Percentiles rank a stretch among this genome's conserved stretches.
Evolutionary conservation across 768 basidiomycete species (phyloP).

Genomic region (Saitozyma sp.): DNA sequence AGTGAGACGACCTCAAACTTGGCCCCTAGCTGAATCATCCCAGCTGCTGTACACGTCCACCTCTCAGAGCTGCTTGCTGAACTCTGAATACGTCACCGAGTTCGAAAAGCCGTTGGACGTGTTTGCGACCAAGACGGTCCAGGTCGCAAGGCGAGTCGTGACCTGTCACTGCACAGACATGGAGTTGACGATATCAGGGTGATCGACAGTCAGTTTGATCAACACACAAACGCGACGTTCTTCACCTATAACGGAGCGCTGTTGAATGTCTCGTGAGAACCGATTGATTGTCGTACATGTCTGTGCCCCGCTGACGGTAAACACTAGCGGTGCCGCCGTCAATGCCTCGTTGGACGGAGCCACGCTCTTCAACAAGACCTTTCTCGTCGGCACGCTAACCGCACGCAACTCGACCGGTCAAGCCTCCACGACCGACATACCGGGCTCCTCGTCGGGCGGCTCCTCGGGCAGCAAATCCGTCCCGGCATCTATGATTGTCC

Average conservation of each 20-base stretch:
- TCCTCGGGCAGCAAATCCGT: slow-evolving; percentile 53
- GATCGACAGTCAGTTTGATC: slow-evolving; percentile 61
- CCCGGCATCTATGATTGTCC: slow-evolving; percentile 72
- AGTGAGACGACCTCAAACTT: slow-evolving; percentile 33
- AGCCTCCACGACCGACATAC: slow-evolving; percentile 40
- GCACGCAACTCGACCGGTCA: slow-evolving; percentile 64
- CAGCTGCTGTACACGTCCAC: slow-evolving; percentile 76
- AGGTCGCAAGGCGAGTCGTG: slow-evolving; percentile 59
- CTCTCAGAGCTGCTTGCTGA: slow-evolving; percentile 73
- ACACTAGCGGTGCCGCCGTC: slow-evolving; percentile 32
- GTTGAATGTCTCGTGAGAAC: slow-evolving; percentile 58
- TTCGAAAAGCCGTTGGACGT: slow-evolving; percentile 60
- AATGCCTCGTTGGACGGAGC: slow-evolving; percentile 27
- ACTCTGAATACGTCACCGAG: slow-evolving; percentile 64
- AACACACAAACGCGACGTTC: slow-evolving; percentile 58
- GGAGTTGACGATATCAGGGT: slow-evolving; percentile 47
- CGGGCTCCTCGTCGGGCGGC: slow-evolving; percentile 15
- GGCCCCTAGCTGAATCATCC: slow-evolving; percentile 1
- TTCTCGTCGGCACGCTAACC: slow-evolving; percentile 69
- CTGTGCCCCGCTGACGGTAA: slow-evolving; percentile 6
- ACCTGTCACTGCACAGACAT: background rate
- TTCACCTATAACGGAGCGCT: slow-evolving; percentile 62
- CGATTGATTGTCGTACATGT: slow-evolving; percentile 17
- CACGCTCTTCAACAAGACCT: slow-evolving; percentile 48
- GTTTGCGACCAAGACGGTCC: slow-evolving; percentile 64